Conservation (phyloP, 352 stramenopile species). For the Hyaloperonospora brassicae region DNA sequence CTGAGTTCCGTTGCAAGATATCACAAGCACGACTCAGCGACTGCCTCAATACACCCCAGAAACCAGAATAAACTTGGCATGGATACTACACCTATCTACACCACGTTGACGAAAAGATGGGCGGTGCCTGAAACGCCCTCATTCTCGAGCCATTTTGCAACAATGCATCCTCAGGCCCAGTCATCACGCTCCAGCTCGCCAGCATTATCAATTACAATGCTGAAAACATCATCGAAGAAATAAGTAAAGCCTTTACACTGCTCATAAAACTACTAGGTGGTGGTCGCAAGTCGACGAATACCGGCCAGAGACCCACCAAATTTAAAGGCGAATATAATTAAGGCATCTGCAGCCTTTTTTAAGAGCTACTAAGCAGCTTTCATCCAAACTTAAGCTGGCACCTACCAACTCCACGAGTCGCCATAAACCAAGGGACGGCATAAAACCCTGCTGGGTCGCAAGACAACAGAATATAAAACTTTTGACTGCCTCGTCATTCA, state of each 20-base stretch:
- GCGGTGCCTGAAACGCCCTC: background rate
- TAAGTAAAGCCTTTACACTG: background rate
- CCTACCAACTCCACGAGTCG: background rate
- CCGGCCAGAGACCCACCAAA: too few relatives aligned
- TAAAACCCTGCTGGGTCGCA: background rate
- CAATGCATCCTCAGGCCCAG: background rate
- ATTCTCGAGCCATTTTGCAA: background rate
- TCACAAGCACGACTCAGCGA: background rate
- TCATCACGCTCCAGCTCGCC: background rate
- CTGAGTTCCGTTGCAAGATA: background rate
- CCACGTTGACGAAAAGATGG: too few relatives aligned
- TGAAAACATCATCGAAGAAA: too few relatives aligned
- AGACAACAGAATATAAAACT: background rate
- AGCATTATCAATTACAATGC: too few relatives aligned
- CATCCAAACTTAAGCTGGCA: background rate
- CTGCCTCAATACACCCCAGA: background rate
- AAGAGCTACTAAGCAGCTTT: background rate
- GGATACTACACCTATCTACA: background rate
- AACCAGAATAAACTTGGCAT: background rate
- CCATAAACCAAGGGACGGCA: background rate
- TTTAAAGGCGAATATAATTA: background rate
- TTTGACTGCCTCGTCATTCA: background rate
- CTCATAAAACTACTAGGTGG: background rate
- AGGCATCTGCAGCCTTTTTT: background rate
- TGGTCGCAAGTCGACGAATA: too few relatives aligned